Evolutionary conservation across 2,329 filamentous ascomycete genomes (phyloP).

Genomic region (Talaromyces marneffei): DNA sequence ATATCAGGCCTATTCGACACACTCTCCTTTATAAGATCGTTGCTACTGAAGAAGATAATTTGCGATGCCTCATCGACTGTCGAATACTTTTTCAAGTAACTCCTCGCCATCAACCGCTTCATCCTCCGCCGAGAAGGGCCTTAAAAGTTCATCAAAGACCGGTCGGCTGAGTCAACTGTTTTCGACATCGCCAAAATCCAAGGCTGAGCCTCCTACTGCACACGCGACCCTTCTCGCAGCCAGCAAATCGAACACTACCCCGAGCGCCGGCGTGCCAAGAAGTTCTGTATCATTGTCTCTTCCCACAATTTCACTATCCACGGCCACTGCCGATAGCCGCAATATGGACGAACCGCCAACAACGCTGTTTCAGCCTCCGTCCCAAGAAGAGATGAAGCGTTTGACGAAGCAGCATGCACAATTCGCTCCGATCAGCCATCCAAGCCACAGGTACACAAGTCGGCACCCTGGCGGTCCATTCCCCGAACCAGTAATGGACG

Average conservation of each 20-base stretch:
- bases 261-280: constrained; percentile 55
- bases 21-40: background rate
- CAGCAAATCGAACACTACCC: constrained; percentile 46
- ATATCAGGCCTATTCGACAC: background rate
- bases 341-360: constrained; percentile 67
- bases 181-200: constrained; percentile 70
- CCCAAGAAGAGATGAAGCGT: constrained; percentile 71
- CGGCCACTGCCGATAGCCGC: constrained; percentile 70
- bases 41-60: background rate
- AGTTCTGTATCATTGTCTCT: constrained; percentile 69
- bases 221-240: constrained; percentile 62
- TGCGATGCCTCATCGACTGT: constrained; percentile 59
- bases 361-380: constrained; percentile 81
- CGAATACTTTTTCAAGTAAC: constrained; percentile 53
- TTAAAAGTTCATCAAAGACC: constrained; percentile 54
- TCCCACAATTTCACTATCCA: constrained; percentile 87
- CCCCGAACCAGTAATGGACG: constrained; percentile 80
- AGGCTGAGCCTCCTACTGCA: constrained; percentile 50
- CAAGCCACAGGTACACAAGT: constrained; percentile 82
- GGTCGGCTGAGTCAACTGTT: constrained; percentile 80
- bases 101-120: constrained; percentile 25
- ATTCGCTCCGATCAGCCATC: constrained; percentile 77
- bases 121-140: constrained; percentile 50
- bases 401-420: constrained; percentile 78
- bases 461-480: constrained; percentile 76